Evolutionary conservation across 140 eudicot genomes (phyloP), one percentile per base, ranked within the genome.

Genomic region (Ambrosia hybrid): DNA sequence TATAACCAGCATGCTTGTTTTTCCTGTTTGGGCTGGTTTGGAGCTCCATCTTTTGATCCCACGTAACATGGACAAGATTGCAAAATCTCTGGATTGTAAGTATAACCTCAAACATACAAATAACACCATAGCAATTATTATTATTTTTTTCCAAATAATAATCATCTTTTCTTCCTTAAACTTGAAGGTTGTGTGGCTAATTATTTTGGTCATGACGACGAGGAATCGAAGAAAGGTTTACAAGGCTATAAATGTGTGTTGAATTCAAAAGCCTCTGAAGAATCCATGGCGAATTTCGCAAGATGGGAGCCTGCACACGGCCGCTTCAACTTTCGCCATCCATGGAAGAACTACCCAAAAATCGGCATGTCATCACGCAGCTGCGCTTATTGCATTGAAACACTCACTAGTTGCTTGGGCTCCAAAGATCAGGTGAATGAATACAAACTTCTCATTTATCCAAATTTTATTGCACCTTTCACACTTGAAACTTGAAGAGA

Each of bases 1-100:
- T 36, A 46, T 91, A 55, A 79, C 64, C 0, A 79, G 83, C 84
- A 78, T 88, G 80, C 64, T 88, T 49, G 37, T 86, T 68, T 86
- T 60, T 76, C 97, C 97, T 1, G 87, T 86, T n/a, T 91, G 96
- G 96, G 96, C 97, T 16, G 97, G 97, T 45, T 45, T 30, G 38
- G 88, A 91, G 75, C 97, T 91, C 36, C 96, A 91, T 62, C 64
- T 70, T 70, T 90, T 88, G 17, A 74, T 80, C 39, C 73, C 73
- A 10, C 73, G 64, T 62, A 91, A 88, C 82, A 73, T 88, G 82
- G 85, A 82, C 21, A 88, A 88, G 68, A 83, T 91, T 37, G 86
- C 96, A 53, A 75, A 62, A 70, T 88, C 91, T 45, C 75, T 91
- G 4, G 91, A 91, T 10, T 76, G 97, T 91, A 79, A 80, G 85